Base-by-base conservation (phyloP, 768 basidiomycete genomes). In the Rhodosporidiobolus odoratus region DNA sequence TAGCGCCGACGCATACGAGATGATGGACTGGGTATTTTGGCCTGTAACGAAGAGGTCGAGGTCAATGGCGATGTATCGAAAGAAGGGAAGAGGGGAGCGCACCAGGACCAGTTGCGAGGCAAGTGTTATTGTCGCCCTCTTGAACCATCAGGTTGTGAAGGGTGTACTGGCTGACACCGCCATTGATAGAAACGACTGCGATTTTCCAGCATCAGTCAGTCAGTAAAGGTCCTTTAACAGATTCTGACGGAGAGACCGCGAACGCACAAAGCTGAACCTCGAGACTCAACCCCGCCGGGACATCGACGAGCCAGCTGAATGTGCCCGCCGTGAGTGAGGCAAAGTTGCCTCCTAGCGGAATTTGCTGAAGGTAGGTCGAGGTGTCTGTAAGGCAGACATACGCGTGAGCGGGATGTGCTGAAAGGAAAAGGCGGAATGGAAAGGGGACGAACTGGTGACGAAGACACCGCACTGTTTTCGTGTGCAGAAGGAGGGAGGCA, bases 21-120 rank as follows among this genome's bases (percentile, higher is more conserved):
- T 27, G 30, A 71, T 66, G 32, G 60, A 62, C 38, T 52, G 53
- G 19, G 69, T 71, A 48, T 71, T 71, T 35, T 71, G 69, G 8
- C 69, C 69, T 70, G 63, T 23, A 15, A 1, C 1, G 9, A 40
- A 16, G 30, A 27, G 50, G 38, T 37, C 40, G 12, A 34, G 7
- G 38, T 16, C 12, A 43, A 0, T 48, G 10, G 9, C 0, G n/a
- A 53, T 9, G 30, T 6, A 19, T 30, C 2, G 25, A 30, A 3
- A 4, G n/a, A 17, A 43, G 17, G 25, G 23, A 57, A 30, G 23
- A 43, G 32, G 1, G 1, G 32, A 4, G 40, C 43, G 58, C 12
- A 56, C 64, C 69, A 2, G 56, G 19, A 5, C 62, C 62, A 1
- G 54, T 54, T 0, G 35, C 69, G 38, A 71, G 23, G 48, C 69